Conservation (phyloP, 2,329 filamentous ascomycete genomes). For the Daldinia sp. region DNA sequence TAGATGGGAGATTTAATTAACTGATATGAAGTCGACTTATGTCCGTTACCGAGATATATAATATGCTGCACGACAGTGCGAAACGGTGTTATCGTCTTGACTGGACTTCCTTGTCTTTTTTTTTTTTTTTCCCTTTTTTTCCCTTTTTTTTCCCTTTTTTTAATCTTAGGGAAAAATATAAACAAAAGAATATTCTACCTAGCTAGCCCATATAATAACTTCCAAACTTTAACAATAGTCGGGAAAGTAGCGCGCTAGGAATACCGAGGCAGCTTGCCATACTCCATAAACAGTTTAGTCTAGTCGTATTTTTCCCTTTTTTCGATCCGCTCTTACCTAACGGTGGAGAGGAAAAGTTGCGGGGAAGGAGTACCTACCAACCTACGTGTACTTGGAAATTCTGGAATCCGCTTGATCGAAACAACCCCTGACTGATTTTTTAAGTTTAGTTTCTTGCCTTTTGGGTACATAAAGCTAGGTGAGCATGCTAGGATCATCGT, state of each 20-base stretch:
- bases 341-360: slow-evolving; percentile 25
- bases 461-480: too few species aligned
- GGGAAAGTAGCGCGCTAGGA: slow-evolving; percentile 9
- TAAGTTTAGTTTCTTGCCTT: background rate
- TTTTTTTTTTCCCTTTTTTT: too few species aligned
- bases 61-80: background rate
- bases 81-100: slow-evolving; percentile 1
- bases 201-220: background rate
- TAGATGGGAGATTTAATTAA: background rate
- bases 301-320: slow-evolving; percentile 16
- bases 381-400: too few species aligned
- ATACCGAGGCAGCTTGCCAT: slow-evolving; percentile 26
- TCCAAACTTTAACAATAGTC: slow-evolving; percentile 1
- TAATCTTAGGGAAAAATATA: slow-evolving; percentile 2
- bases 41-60: background rate
- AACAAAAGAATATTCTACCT: slow-evolving; percentile 28
- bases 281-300: slow-evolving; percentile 32
- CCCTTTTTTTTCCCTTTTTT: too few species aligned
- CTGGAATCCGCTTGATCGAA: slow-evolving; percentile 5
- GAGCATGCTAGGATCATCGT: background rate
- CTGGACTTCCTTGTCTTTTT: slow-evolving; percentile 7
- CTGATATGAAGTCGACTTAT: background rate
- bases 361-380: slow-evolving; percentile 34
- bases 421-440: background rate
- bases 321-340: background rate